These are phyloP conservation scores for Aspergillus olivimuriae DNA, from an alignment of 495 filamentous ascomycete genomes.

Conservation along the genomic window DNA sequence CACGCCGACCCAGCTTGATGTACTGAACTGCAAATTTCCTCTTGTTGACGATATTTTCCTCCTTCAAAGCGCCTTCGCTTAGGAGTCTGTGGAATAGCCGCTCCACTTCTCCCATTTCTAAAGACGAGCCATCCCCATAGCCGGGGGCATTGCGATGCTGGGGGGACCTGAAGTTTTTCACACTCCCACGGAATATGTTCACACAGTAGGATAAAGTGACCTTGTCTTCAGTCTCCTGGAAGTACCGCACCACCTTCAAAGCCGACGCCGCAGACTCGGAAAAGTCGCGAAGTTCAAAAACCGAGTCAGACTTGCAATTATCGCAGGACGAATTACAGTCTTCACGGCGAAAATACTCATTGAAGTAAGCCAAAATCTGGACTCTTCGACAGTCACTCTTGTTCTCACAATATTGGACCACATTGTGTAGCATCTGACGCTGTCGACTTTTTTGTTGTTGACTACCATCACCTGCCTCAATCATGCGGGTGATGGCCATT, in stretches of 20 bases:
- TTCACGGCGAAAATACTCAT: conserved; percentile 65
- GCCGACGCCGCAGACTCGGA: conserved; percentile 64
- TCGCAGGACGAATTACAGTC: conserved; percentile 75
- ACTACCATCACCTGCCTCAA: conserved; percentile 66
- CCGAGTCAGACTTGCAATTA: conserved; percentile 67
- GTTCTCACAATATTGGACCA: conserved; percentile 86
- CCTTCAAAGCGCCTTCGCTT: conserved; percentile 53
- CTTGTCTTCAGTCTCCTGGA: conserved; percentile 36
- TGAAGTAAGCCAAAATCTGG: conserved; percentile 88
- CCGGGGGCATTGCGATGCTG: conserved; percentile 42
- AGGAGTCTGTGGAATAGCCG: conserved; percentile 58
- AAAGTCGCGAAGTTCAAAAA: conserved; percentile 67
- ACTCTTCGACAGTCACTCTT: conserved; percentile 75
- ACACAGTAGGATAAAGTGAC: conserved; percentile 51
- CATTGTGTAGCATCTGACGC: conserved; percentile 72
- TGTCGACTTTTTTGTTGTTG: conserved; percentile 76
- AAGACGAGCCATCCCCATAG: conserved; percentile 47
- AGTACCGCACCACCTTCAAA: conserved; percentile 56
- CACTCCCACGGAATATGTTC: conserved; percentile 54
- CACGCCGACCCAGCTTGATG: conserved; percentile 49
- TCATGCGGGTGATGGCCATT: conserved; percentile 61
- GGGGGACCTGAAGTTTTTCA: conserved; percentile 42
- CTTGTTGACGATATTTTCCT: conserved; percentile 52
- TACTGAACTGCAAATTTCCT: conserved; percentile 57
- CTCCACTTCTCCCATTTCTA: conserved; percentile 57